These are phyloP conservation scores for Yamadazyma epiphylla DNA, from an alignment of 1,139 yeast genomes.

Conservation along the genomic window DNA sequence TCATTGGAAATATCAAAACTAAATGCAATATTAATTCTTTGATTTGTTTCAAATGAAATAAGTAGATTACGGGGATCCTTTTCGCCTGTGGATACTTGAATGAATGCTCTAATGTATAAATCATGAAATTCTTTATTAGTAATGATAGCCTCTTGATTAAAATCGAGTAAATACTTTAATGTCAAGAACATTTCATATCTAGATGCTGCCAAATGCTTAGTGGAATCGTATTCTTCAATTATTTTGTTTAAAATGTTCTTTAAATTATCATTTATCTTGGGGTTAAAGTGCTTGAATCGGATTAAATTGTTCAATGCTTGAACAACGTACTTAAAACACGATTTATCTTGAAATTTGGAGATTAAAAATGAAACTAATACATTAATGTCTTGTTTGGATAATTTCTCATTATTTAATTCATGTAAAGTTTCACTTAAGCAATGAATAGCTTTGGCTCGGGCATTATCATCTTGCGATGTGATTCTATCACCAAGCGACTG, in stretches of 20 bases:
- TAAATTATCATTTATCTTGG: slow-evolving; percentile 20
- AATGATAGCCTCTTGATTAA: slow-evolving; percentile 6
- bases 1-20: slow-evolving; percentile 38
- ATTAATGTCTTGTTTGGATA: slow-evolving; percentile 59
- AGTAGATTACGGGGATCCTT: slow-evolving; percentile 90
- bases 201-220: slow-evolving; percentile 59
- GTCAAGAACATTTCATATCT: slow-evolving; percentile 60
- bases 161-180: slow-evolving; percentile 31
- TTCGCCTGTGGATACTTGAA: slow-evolving; percentile 77
- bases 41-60: slow-evolving; percentile 60
- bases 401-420: slow-evolving; percentile 27
- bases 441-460: slow-evolving; percentile 50
- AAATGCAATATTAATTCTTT: slow-evolving; percentile 43
- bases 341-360: slow-evolving; percentile 64
- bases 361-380: slow-evolving; percentile 65
- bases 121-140: slow-evolving; percentile 21
- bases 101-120: slow-evolving; percentile 50
- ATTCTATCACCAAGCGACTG: slow-evolving; percentile 44
- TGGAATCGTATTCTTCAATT: slow-evolving; percentile 51
- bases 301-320: slow-evolving; percentile 54
- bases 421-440: slow-evolving; percentile 55
- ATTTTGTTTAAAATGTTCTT: slow-evolving; percentile 39
- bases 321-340: slow-evolving; percentile 50
- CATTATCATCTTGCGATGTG: slow-evolving; percentile 60
- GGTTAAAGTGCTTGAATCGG: slow-evolving; percentile 42